These are phyloP conservation scores for Exophiala spinifera DNA, from an alignment of 2,329 filamentous ascomycete species.

Conservation along the genomic window DNA sequence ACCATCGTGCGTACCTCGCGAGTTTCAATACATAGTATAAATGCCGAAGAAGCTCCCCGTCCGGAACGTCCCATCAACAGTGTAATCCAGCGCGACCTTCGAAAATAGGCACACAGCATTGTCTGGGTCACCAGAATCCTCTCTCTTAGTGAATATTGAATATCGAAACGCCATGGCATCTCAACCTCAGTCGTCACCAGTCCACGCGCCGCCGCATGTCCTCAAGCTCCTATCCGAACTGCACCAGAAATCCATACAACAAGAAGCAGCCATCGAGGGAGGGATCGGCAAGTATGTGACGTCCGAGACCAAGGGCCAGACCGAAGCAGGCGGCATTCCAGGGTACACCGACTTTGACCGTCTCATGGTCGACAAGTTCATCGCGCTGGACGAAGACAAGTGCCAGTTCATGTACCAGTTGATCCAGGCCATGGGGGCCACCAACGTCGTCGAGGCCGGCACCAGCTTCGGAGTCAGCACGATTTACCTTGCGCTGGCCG, in stretches of 20 bases:
- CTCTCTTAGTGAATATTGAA: too few relatives aligned
- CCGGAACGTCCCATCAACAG: too few relatives aligned
- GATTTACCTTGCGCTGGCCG: conserved; percentile 43
- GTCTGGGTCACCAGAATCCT: too few relatives aligned
- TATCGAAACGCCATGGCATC: too few relatives aligned
- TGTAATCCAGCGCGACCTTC: too few relatives aligned
- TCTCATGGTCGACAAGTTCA: conserved; percentile 38
- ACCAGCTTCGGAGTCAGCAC: conserved; percentile 44
- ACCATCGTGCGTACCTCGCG: too few relatives aligned
- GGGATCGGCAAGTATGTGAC: too few relatives aligned
- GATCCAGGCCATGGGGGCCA: conserved; percentile 33
- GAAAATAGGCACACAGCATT: too few relatives aligned
- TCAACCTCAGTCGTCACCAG: too few relatives aligned
- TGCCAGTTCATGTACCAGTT: conserved; percentile 39
- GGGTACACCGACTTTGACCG: conserved; percentile 9
- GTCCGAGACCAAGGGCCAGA: too few relatives aligned
- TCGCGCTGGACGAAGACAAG: conserved; percentile 42
- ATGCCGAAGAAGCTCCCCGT: too few relatives aligned
- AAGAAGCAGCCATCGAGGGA: conserved; percentile 10
- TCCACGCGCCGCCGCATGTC: conserved; percentile 1
- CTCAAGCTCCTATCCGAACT: conserved; percentile 2
- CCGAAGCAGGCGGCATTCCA: background rate
- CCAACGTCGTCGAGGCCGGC: conserved; percentile 40
- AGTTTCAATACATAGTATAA: too few relatives aligned
- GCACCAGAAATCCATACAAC: conserved; percentile 7